Base-by-base conservation (phyloP, 225 moss, liverwort and hornwort genomes). In the Bryoerythrophyllum caledonicum region DNA sequence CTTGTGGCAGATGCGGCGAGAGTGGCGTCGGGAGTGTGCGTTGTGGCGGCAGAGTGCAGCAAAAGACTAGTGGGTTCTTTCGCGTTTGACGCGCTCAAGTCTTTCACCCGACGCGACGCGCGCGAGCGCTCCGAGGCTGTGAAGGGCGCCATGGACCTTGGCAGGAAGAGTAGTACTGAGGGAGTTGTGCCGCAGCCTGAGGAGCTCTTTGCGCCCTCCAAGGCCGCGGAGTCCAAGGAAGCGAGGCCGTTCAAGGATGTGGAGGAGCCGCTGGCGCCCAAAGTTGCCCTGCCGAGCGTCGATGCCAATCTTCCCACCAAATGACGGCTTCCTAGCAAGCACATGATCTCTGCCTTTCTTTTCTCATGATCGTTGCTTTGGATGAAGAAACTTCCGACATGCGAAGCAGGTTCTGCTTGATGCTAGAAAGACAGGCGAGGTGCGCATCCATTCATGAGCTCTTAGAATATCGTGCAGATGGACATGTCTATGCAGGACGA, bases 21-120 rank as follows among this genome's bases (percentile, higher is more conserved):
- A 67, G 66, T 79, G 73, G 73, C 27, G 21, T 67, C 52, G 4
- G 79, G 67, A 52, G 74, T 68, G 60, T 74, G 44, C 68, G 32
- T 74, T 19, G 79, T 80, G 41, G 68, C 32, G 15, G 74, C 41
- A 0, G 68, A 41, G 63, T 68, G 53, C 51, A 27, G 25, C 37
- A 27, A 19, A 19, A 32, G 68, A 54, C 32, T 25, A 32, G 4
- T 62, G 23, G 62, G 73, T 52, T 67, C 60, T 52, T 65, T 38
- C 21, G n/a, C n/a, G n/a, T n/a, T n/a, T n/a, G n/a, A n/a, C n/a
- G n/a, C n/a, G n/a, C 38, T 37, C 8, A 43, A 63, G 28, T 10
- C 1, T 40, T 62, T 53, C 54, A 52, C 37, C 27, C 10, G 67
- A 20, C 11, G 51, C 4, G 37, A 12, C 53, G 17, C 61, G 15